A percentile compares a stretch with the other conserved stretches of the same genome.
These are phyloP conservation scores for Hydrangea macrophylla DNA, from an alignment of 148 eudicot genomes.

Conservation along the genomic window DNA sequence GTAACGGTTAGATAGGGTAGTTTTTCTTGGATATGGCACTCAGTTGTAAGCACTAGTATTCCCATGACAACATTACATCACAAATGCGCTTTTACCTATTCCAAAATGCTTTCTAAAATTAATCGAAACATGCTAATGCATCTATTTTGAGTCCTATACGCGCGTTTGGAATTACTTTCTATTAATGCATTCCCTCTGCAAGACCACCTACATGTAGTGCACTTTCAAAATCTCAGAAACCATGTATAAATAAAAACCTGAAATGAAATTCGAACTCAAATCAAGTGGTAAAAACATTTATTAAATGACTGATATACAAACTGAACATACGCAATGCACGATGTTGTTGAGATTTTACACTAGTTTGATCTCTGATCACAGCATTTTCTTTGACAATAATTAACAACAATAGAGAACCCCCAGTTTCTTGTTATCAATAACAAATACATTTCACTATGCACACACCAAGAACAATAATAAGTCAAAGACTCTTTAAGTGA, in stretches of 20 bases:
- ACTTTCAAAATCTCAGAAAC: neutral
- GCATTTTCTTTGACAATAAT: conserved; percentile 26
- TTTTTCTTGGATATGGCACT: too few species aligned
- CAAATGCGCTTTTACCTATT: too few species aligned
- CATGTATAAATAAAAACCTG: neutral
- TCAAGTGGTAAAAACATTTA: conserved; percentile 5
- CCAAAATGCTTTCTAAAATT: too few species aligned
- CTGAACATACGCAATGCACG: conserved; percentile 25
- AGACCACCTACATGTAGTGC: neutral
- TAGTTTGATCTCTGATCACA: conserved; percentile 29
- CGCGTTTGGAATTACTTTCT: too few species aligned
- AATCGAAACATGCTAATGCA: too few species aligned
- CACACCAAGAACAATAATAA: conserved; percentile 50
- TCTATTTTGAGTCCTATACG: too few species aligned
- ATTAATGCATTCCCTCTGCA: neutral
- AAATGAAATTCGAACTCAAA: neutral
- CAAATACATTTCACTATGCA: conserved; percentile 56
- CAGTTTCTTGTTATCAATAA: conserved; percentile 42
- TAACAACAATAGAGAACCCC: conserved; percentile 18
- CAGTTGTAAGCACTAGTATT: too few species aligned
- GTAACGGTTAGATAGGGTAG: too few species aligned
- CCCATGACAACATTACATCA: too few species aligned
- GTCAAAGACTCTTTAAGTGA: conserved; percentile 22
- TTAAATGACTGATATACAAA: conserved; percentile 12
- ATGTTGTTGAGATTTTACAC: conserved; percentile 38